Evolutionary conservation across 305 asterid genomes (phyloP), one percentile per base, ranked within the genome.

Genomic region (Solanum chacoense): DNA sequence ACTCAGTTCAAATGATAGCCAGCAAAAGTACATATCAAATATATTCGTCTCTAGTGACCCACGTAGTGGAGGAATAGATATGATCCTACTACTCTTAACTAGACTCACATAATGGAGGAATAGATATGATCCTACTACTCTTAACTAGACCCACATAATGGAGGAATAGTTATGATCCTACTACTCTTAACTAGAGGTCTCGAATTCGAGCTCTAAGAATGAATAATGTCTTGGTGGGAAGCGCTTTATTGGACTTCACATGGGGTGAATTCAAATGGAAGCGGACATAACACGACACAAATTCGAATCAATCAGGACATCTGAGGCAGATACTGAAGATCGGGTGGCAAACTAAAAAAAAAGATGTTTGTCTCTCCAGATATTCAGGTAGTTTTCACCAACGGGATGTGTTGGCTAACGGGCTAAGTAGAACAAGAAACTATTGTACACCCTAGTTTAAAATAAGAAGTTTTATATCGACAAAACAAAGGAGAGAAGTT

Each of bases 151-250:
- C 36, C 36, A 34, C 8, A 2, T 34, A 34, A 31, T 35, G 37
- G 37, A 35, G 37, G 32, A 11, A 67, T 10, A 20, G 34, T 11
- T 40, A 40, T 40, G 14, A 42, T 12, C 18, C 59, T 42, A 42
- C 59, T 42, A 42, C 59, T 50, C 63, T 50, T 26, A 28, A 71
- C 5, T 12, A 5, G 10, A 71, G 12, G 9, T 31, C 12, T 73
- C 5, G 0, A 0, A 18, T 73, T 73, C 11, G 3, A 13, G 35
- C 76, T 71, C 22, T 72, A 0, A 7, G 12, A 72, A 29, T 29
- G 6, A 71, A 71, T 28, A 71, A 28, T 1, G 1, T 71, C 22
- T 71, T 13, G 77, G 22, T 28, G 0, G 11, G 14, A 71, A 26
- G 20, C 1, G 1, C 22, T 71, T 13, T 28, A 0, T 0, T 24